These are phyloP conservation scores for Microbotryomycetes sp. DNA, from an alignment of 1,284 basidiomycete genomes.

Conservation along the genomic window DNA sequence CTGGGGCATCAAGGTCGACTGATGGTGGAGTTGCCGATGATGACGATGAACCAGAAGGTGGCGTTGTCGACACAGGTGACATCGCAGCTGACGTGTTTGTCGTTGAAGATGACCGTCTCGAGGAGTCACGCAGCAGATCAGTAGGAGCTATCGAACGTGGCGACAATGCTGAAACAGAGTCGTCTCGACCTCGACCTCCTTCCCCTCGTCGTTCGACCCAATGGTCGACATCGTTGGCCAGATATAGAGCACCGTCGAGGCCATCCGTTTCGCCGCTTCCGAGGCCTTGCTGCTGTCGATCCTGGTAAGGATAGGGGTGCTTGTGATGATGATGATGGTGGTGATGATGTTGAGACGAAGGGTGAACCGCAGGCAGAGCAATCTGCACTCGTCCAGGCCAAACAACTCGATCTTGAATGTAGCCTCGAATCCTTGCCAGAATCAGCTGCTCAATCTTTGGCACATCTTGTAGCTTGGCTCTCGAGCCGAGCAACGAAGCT, in stretches of 20 bases:
- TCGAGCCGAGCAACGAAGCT: constrained; percentile 50
- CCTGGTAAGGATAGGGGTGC: too few species aligned
- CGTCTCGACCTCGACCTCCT: neutral
- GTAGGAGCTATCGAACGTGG: neutral
- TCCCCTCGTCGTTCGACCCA: neutral
- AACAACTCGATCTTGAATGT: constrained; percentile 41
- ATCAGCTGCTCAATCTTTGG: constrained; percentile 56
- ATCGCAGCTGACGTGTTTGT: constrained; percentile 2
- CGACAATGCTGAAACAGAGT: neutral
- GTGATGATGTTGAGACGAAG: neutral
- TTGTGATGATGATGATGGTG: constrained; percentile 4
- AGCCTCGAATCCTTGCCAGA: constrained; percentile 47
- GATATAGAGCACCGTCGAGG: neutral
- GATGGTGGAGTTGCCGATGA: constrained; percentile 9
- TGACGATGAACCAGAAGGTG: neutral
- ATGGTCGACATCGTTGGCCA: neutral
- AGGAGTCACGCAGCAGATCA: neutral
- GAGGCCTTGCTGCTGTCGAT: neutral
- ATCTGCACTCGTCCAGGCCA: constrained; percentile 32
- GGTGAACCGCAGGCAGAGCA: constrained; percentile 10
- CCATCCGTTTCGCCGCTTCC: neutral
- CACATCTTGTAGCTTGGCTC: constrained; percentile 54
- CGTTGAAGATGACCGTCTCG: neutral
- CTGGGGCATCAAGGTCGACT: constrained; percentile 19
- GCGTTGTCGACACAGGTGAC: constrained; percentile 2